Evolutionary conservation across 805 yeast genomes (phyloP).

Genomic region (Candida boidinii): DNA sequence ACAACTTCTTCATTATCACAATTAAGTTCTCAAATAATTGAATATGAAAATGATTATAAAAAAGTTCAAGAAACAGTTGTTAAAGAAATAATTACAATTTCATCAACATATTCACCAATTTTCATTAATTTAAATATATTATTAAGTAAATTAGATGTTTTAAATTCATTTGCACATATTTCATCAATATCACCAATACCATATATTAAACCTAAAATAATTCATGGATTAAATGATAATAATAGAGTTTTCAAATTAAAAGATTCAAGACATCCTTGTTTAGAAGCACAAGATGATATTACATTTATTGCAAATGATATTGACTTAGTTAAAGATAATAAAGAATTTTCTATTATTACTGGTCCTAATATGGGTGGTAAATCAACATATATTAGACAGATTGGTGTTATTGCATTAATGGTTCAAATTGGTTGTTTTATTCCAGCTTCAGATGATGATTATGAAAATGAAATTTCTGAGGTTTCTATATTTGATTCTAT

Average conservation of each 20-base stretch:
- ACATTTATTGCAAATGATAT: conserved; percentile 91
- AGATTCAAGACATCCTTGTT: conserved; percentile 90
- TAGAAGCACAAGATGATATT: conserved; percentile 87
- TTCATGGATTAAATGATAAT: conserved; percentile 43
- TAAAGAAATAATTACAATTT: conserved; percentile 71
- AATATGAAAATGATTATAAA: conserved; percentile 59
- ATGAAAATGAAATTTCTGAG: conserved; percentile 67
- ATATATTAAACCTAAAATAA: conserved; percentile 57
- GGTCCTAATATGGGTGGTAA: conserved; percentile 99
- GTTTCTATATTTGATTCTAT: conserved; percentile 83
- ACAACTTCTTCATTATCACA: conserved; percentile 60
- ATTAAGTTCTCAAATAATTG: conserved; percentile 50
- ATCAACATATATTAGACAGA: conserved; percentile 84
- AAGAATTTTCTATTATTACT: conserved; percentile 77
- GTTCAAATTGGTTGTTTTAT: conserved; percentile 87
- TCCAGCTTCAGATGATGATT: conserved; percentile 69
- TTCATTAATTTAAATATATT: conserved; percentile 57
- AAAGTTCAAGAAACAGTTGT: conserved; percentile 71
- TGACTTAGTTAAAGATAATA: conserved; percentile 41
- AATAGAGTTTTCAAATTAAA: conserved; percentile 44
- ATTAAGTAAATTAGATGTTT: conserved; percentile 73
- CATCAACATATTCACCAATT: conserved; percentile 74
- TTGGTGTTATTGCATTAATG: conserved; percentile 81
- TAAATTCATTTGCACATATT: conserved; percentile 78
- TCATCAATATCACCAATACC: conserved; percentile 77